phyloP scores from a whole-genome alignment of 2,329 filamentous ascomycete genomes.

The Alternaria dauci region DNA sequence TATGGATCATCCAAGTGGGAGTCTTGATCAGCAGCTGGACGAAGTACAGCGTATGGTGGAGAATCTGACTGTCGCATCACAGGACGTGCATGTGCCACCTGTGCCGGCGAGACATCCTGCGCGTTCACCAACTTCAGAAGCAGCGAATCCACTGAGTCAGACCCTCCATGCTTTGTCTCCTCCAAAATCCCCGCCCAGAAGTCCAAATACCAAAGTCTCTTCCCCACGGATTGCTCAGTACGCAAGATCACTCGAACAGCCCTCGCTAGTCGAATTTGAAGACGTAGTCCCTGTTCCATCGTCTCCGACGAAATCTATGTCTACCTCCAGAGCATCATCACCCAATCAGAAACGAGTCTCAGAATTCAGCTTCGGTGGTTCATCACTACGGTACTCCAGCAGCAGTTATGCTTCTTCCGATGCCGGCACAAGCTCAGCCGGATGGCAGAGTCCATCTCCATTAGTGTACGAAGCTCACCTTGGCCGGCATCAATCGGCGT shows the following conservation, averaged over 20 bases:
- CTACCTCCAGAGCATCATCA: constrained; percentile 18
- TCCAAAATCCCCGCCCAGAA: constrained; percentile 1
- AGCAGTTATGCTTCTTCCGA: constrained; percentile 85
- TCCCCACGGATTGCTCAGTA: constrained; percentile 14
- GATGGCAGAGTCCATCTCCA: constrained; percentile 22
- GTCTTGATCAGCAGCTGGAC: constrained; percentile 39
- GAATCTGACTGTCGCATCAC: constrained; percentile 32
- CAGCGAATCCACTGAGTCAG: not conserved
- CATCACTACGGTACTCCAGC: constrained; percentile 84
- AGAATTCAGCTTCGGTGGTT: constrained; percentile 60
- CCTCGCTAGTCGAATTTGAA: constrained; percentile 11
- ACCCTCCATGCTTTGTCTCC: not conserved
- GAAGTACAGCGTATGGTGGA: constrained; percentile 42
- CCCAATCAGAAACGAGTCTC: constrained; percentile 32
- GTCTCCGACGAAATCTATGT: constrained; percentile 13
- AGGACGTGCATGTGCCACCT: constrained; percentile 16
- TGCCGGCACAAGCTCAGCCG: constrained; percentile 55
- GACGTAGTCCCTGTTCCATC: constrained; percentile 13
- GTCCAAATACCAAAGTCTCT: constrained; percentile 11
- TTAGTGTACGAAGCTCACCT: constrained; percentile 19
- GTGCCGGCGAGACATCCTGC: constrained; percentile 26
- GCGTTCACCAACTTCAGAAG: constrained; percentile 27
- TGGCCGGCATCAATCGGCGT: constrained; percentile 18
- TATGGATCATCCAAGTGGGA: constrained; percentile 35
- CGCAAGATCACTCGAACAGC: constrained; percentile 6